These are phyloP conservation scores for Moesziomyces sp. DNA, from an alignment of 1,284 basidiomycete genomes.

Conservation along the genomic window DNA sequence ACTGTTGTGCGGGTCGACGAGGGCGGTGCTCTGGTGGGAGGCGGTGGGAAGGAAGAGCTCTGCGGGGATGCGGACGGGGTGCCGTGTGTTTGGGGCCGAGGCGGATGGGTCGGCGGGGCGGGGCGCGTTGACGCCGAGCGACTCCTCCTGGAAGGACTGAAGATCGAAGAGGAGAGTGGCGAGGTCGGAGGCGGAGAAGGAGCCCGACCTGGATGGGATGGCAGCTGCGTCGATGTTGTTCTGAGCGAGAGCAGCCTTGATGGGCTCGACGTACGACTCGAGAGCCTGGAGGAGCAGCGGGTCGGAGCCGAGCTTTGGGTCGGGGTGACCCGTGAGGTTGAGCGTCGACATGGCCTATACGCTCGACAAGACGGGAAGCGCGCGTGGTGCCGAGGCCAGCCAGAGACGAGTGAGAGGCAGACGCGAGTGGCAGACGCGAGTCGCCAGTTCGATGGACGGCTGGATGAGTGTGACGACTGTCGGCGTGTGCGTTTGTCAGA, in stretches of 20 bases:
- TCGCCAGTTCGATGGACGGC: no score
- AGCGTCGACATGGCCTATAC: slow-evolving; percentile 40
- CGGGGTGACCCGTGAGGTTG: slow-evolving; percentile 49
- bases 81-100: slow-evolving; percentile 22
- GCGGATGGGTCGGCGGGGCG: slow-evolving; percentile 49
- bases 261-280: slow-evolving; percentile 46
- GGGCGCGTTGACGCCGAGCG: slow-evolving; percentile 52
- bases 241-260: slow-evolving; percentile 32
- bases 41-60: slow-evolving; percentile 52
- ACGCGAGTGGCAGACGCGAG: no score
- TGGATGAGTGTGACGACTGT: no score
- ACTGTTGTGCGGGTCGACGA: slow-evolving; percentile 33
- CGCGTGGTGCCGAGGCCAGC: no score
- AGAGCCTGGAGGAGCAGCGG: slow-evolving; percentile 42
- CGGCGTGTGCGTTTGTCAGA: no score
- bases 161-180: slow-evolving; percentile 41
- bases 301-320: slow-evolving; percentile 43
- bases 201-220: slow-evolving; percentile 26
- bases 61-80: slow-evolving; percentile 61
- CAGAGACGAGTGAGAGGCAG: no score
- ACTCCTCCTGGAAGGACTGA: slow-evolving; percentile 59
- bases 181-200: slow-evolving; percentile 42
- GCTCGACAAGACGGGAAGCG: no score
- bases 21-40: slow-evolving; percentile 44
- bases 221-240: slow-evolving; percentile 13